These are phyloP conservation scores for Blastobotrys arbuscula DNA, from an alignment of 1,139 yeast species.

Conservation along the genomic window DNA sequence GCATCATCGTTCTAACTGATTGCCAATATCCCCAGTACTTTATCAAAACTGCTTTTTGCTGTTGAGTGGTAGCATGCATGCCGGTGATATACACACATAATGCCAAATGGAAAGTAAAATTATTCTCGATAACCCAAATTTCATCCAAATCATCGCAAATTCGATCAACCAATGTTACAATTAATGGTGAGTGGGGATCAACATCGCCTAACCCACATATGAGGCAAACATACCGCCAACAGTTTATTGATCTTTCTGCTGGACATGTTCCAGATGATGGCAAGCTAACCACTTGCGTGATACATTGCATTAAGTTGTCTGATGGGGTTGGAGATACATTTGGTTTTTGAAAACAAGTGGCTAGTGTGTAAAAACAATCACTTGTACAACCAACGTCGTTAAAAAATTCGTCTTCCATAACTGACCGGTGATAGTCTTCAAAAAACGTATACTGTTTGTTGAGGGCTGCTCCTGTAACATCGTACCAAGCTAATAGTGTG, in stretches of 20 bases:
- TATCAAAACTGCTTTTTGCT: slow-evolving; percentile 16
- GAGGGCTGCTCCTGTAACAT: slow-evolving; percentile 21
- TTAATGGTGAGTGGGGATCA: not conserved
- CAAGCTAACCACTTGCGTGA: not conserved
- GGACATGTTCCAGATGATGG: not conserved
- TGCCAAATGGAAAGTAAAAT: slow-evolving; percentile 18
- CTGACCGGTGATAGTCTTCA: slow-evolving; percentile 23
- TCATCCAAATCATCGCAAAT: slow-evolving; percentile 7
- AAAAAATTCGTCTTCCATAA: slow-evolving; percentile 21
- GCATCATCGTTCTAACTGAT: slow-evolving; percentile 19
- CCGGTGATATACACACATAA: slow-evolving; percentile 19
- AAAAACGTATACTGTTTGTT: slow-evolving; percentile 17
- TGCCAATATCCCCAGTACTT: slow-evolving; percentile 22
- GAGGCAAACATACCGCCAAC: slow-evolving; percentile 20
- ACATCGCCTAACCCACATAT: slow-evolving; percentile 14
- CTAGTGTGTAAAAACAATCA: slow-evolving; percentile 10
- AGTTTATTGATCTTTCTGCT: slow-evolving; percentile 6
- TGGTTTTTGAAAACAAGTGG: not conserved
- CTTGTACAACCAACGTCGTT: slow-evolving; percentile 20
- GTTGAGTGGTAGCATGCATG: slow-evolving; percentile 13
- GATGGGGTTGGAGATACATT: not conserved
- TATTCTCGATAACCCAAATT: not conserved
- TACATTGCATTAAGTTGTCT: not conserved
- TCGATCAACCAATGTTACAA: slow-evolving; percentile 14
- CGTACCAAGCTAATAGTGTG: slow-evolving; percentile 23